Evolutionary conservation across 2,329 filamentous ascomycete genomes (phyloP).

Genomic region (Cordyceps farinosa): DNA sequence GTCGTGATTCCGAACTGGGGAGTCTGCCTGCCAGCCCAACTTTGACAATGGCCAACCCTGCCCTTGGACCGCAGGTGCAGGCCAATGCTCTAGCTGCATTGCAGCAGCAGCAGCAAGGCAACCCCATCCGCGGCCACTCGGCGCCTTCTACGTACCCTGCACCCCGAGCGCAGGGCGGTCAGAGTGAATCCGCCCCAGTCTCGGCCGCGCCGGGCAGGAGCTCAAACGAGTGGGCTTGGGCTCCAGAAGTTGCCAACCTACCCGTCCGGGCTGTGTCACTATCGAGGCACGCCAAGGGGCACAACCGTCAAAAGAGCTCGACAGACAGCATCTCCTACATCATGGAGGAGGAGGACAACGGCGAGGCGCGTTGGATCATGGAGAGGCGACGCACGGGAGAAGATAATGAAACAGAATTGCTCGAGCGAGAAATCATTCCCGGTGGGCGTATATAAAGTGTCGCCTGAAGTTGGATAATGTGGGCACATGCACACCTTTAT

Average conservation of each 20-base stretch:
- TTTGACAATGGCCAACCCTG: constrained; percentile 40
- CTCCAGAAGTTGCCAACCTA: constrained; percentile 1
- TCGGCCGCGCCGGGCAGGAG: constrained; percentile 8
- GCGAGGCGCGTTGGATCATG: constrained; percentile 63
- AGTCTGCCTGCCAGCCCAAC: constrained; percentile 51
- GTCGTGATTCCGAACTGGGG: constrained; percentile 45
- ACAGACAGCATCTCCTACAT: constrained; percentile 69
- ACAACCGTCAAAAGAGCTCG: constrained; percentile 49
- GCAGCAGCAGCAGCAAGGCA: constrained; percentile 3
- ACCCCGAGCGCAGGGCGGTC: not conserved
- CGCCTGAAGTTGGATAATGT: not conserved
- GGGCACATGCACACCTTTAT: too few species aligned
- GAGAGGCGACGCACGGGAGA: constrained; percentile 65
- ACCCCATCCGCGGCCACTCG: constrained; percentile 15
- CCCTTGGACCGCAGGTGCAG: constrained; percentile 14
- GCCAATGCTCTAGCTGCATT: not conserved
- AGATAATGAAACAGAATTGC: constrained; percentile 60
- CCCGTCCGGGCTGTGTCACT: not conserved
- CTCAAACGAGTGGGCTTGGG: constrained; percentile 15
- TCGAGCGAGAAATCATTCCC: constrained; percentile 61
- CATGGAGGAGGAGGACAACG: constrained; percentile 58
- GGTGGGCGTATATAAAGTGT: constrained; percentile 44
- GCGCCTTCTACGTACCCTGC: constrained; percentile 8
- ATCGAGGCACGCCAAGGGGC: constrained; percentile 33
- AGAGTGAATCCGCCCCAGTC: constrained; percentile 16